Percentiles rank a stretch among this genome's conserved stretches.
phyloP scores from a whole-genome alignment of 2,329 filamentous ascomycete species.

The Aspergillus viridinutans region DNA sequence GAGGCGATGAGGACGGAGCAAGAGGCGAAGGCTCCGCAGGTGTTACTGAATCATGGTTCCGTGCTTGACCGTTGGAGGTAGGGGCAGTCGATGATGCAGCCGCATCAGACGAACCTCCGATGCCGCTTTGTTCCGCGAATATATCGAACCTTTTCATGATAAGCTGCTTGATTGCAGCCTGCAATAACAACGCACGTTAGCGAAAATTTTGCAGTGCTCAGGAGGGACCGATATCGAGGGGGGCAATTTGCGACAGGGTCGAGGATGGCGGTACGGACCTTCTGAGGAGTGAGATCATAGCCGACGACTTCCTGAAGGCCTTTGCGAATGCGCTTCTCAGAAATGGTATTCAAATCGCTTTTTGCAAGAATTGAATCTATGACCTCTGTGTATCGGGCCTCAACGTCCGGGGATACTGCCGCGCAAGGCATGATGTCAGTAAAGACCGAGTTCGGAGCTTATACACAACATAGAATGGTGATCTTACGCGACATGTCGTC shows the following conservation, averaged over 20 bases:
- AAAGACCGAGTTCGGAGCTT: constrained; percentile 14
- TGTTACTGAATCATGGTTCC: constrained; percentile 19
- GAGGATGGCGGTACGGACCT: constrained; percentile 43
- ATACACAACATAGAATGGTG: constrained; percentile 17
- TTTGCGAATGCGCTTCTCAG: constrained; percentile 62
- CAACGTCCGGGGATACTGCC: constrained; percentile 47
- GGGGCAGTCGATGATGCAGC: constrained; percentile 12
- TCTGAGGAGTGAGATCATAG: constrained; percentile 59
- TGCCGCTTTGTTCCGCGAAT: constrained; percentile 47
- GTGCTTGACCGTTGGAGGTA: constrained; percentile 34
- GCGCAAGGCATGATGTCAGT: constrained; percentile 19
- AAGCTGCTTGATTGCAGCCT: constrained; percentile 67
- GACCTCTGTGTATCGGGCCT: constrained; percentile 52
- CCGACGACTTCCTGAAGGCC: constrained; percentile 57
- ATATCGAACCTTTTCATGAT: constrained; percentile 73
- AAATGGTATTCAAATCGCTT: constrained; percentile 61
- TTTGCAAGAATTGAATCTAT: constrained; percentile 59
- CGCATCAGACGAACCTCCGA: constrained; percentile 29
- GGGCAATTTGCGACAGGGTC: constrained; percentile 7
- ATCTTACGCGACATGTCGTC: constrained; percentile 37
- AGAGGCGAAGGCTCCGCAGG: constrained; percentile 29
- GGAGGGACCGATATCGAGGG: neutral
- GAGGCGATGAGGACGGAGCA: constrained; percentile 31
- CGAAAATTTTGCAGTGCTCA: neutral
- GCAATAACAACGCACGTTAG: constrained; percentile 12